A percentile compares a stretch with the other conserved stretches of the same genome.
Evolutionary conservation across 257 asterid genomes (phyloP).

Genomic region (Catharanthus roseus): DNA sequence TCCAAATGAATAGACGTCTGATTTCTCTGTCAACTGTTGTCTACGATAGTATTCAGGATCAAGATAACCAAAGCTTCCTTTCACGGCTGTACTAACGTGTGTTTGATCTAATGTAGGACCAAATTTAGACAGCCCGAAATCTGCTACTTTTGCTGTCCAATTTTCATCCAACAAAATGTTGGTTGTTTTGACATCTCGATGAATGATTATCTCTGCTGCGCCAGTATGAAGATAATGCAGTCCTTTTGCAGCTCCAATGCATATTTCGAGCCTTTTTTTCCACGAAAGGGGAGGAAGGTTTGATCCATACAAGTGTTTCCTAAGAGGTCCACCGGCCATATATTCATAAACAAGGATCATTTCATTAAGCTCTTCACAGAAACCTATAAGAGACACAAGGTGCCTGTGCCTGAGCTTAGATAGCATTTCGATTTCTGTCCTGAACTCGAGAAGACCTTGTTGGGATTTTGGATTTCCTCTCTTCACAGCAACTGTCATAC

Average conservation of each 20-base stretch:
- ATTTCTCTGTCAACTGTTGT: slow-evolving; percentile 18
- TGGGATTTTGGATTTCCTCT: slow-evolving; percentile 18
- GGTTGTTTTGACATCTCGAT: slow-evolving; percentile 21
- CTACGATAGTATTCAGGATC: slow-evolving; percentile 18
- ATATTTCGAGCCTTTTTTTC: slow-evolving; percentile 18
- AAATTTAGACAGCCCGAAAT: slow-evolving; percentile 17
- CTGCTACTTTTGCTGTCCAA: slow-evolving; percentile 16
- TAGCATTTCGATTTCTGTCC: slow-evolving; percentile 22
- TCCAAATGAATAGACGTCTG: slow-evolving; percentile 21
- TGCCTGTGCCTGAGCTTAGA: slow-evolving; percentile 22
- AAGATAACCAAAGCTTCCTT: slow-evolving; percentile 18
- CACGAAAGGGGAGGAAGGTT: slow-evolving; percentile 13
- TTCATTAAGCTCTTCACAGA: slow-evolving; percentile 20
- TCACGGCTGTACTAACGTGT: slow-evolving; percentile 21
- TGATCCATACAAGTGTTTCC: slow-evolving; percentile 18
- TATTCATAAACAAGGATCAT: slow-evolving; percentile 20
- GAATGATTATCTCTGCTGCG: slow-evolving; percentile 10
- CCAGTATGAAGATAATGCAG: slow-evolving; percentile 22
- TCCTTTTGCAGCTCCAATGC: slow-evolving; percentile 21
- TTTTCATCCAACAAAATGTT: slow-evolving; percentile 18
- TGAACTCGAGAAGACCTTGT: slow-evolving; percentile 21
- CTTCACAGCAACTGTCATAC: slow-evolving; percentile 16
- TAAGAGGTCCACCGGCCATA: slow-evolving; percentile 21
- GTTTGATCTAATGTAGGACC: slow-evolving; percentile 17
- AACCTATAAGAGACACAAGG: slow-evolving; percentile 22